Percentiles rank a stretch among this genome's conserved stretches.
Conservation (phyloP, 2,329 filamentous ascomycete genomes). For the Penicillium expansum region DNA sequence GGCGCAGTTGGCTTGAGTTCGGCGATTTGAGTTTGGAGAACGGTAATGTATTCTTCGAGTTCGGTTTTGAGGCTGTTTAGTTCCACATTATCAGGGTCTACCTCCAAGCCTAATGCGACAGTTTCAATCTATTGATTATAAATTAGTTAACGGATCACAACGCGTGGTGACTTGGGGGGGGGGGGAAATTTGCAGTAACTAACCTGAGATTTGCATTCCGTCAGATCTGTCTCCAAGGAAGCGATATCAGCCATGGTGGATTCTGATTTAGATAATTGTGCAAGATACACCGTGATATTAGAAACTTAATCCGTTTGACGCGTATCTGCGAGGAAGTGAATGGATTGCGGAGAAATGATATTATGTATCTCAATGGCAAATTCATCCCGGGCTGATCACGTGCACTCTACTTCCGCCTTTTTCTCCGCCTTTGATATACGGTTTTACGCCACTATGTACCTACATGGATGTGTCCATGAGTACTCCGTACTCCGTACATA, state of each 20-base stretch:
- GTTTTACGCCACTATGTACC: background rate
- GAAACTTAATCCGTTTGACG: background rate
- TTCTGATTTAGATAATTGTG: background rate
- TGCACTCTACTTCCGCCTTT: background rate
- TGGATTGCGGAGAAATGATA: background rate
- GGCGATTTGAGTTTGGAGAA: slow-evolving; percentile 76
- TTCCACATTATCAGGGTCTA: slow-evolving; percentile 76
- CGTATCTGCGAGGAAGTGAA: background rate
- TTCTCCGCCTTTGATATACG: background rate
- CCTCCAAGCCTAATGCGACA: slow-evolving; percentile 70
- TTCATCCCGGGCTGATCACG: background rate
- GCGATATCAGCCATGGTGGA: slow-evolving; percentile 44
- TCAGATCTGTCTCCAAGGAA: slow-evolving; percentile 51
- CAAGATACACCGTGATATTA: background rate
- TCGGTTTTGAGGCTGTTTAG: slow-evolving; percentile 74
- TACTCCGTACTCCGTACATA: too few species aligned
- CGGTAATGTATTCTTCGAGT: slow-evolving; percentile 75
- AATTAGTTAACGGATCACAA: slow-evolving; percentile 9
- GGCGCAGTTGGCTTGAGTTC: slow-evolving; percentile 66
- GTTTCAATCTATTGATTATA: slow-evolving; percentile 66
- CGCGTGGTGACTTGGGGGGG: background rate
- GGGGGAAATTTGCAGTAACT: background rate
- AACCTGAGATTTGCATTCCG: slow-evolving; percentile 61
- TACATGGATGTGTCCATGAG: background rate
- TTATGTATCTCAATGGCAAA: background rate